A percentile compares a stretch with the other conserved stretches of the same genome.
These are phyloP conservation scores for Alternaria triticina DNA, from an alignment of 2,329 filamentous ascomycete species.

Conservation along the genomic window DNA sequence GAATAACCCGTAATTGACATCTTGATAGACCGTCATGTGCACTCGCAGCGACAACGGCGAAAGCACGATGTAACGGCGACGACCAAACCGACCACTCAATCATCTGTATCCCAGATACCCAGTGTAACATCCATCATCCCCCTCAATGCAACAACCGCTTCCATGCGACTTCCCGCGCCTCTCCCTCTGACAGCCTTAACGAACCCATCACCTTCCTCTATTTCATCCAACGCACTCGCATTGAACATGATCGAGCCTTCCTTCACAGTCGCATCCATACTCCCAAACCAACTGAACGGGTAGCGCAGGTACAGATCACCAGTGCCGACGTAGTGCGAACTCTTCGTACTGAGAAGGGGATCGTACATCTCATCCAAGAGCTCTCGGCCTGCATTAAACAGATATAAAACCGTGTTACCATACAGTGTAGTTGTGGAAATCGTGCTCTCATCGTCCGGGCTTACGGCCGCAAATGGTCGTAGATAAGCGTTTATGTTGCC, in stretches of 20 bases:
- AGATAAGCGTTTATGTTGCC: not conserved
- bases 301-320: not conserved
- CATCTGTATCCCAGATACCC: not conserved
- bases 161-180: not conserved
- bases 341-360: not conserved
- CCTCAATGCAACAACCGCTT: not conserved
- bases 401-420: not conserved
- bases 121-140: not conserved
- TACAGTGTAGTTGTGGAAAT: not conserved
- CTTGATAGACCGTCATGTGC: not conserved
- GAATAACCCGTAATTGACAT: not conserved
- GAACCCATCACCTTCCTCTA: not conserved
- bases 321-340: not conserved
- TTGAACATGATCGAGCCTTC: not conserved
- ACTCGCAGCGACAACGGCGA: not conserved
- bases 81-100: not conserved
- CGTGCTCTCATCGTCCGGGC: not conserved
- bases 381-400: not conserved
- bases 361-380: not conserved
- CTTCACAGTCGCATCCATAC: fast-evolving
- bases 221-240: not conserved
- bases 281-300: not conserved
- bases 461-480: not conserved
- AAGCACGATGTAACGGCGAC: not conserved
- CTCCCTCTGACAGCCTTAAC: not conserved